Conservation (phyloP, 352 stramenopile species). For the Pythium rishiriense region DNA sequence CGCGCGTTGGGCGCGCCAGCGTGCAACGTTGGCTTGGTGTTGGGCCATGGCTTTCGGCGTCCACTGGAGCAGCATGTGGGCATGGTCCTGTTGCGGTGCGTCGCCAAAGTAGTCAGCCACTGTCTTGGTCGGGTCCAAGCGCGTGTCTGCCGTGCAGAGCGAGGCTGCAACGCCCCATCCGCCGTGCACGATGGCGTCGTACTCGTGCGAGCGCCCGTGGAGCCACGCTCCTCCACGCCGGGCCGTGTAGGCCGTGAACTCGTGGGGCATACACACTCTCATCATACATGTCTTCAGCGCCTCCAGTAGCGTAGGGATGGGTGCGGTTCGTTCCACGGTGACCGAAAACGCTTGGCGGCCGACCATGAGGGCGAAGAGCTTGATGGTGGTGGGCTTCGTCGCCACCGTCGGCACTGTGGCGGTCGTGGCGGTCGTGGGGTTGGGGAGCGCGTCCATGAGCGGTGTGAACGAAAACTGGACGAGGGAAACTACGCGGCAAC, state of each 20-base stretch:
- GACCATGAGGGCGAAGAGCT: background rate
- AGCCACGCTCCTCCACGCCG: background rate
- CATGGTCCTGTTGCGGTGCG: background rate
- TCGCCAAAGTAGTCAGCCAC: background rate
- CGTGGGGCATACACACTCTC: background rate
- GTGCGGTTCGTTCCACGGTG: background rate
- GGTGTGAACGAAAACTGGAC: too few species aligned
- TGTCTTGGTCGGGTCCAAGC: slow-evolving; percentile 2
- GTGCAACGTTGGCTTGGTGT: background rate
- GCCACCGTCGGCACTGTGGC: background rate
- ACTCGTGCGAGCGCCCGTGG: background rate
- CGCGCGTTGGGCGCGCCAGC: background rate
- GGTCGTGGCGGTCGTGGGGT: background rate
- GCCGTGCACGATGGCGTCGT: background rate
- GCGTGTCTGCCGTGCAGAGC: slow-evolving; percentile 1
- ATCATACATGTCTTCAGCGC: background rate
- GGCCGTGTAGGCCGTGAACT: slow-evolving; percentile 10
- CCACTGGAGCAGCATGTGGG: slow-evolving; percentile 7
- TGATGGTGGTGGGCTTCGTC: background rate
- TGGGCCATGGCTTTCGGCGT: background rate
- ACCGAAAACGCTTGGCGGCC: too few species aligned
- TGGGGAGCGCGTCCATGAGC: background rate
- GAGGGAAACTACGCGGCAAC: too few species aligned
- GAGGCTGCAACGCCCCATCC: background rate
- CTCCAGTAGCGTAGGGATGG: background rate